Evolutionary conservation across 192 early-diverging fungal species (phyloP), one percentile per base, ranked within the genome.

Genomic region (Chytriomyces confervae): DNA sequence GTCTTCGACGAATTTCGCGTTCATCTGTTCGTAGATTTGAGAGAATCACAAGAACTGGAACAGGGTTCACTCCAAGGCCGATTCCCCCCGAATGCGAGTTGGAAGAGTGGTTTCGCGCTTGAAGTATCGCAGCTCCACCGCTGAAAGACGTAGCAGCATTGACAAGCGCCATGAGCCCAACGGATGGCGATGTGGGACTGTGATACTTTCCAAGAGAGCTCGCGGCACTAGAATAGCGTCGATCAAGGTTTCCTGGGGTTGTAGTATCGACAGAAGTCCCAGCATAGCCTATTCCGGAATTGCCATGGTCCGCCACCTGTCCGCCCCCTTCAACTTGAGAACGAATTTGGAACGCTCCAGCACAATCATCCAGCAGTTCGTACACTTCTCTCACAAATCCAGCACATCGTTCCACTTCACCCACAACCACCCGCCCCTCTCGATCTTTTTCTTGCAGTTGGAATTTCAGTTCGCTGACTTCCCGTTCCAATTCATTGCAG

Each of bases 321-420:
- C 1, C 29, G 29, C 29, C 29, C 0, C 29, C 29, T 36, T 36
- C 29, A 36, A 36, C 29, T 36, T 36, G 29, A 36, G 29, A 36
- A 1, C 66, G 67, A 24, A 72, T 45, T 50, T 53, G 63, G 27
- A 79, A 72, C 20, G 82, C 76, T 0, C 46, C 43, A 2, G 76
- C 50, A 62, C 82, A 84, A 45, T 75, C 79, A 16, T 78, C 69
- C 64, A 84, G 23, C n/a, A 66, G 65, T 43, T 72, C 71, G 29
- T 50, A 72, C 5, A 84, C 79, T 70, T 84, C 82, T 27, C 62
- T 7, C 23, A 79, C 63, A 48, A 79, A 79, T 7, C 61, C 47
- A 6, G 77, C 67, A n/a, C 66, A 65, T 44, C 77, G 68, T 53
- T 79, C 77, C 16, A 82, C 48, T 66, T 82, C 70, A 10, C 29